Conservation (phyloP, 2,329 filamentous ascomycete species). For the Rhexocercosporidium sp. region DNA sequence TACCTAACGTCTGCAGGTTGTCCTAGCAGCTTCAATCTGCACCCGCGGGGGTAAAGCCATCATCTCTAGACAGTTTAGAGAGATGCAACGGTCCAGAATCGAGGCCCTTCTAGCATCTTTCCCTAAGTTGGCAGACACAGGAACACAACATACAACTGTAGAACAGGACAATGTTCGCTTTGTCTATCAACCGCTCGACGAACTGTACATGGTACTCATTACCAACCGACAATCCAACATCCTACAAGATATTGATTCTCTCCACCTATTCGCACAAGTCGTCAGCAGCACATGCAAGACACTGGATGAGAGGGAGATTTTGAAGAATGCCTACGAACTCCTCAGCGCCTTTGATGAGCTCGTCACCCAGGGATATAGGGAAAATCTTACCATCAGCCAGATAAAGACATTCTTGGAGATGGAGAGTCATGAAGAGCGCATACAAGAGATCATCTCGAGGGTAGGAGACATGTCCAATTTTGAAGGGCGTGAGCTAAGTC, state of each 20-base stretch:
- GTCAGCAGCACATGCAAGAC: conserved; percentile 96
- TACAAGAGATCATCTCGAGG: conserved; percentile 95
- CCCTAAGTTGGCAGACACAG: conserved; percentile 94
- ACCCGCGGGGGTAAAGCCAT: conserved; percentile 98
- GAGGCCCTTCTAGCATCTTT: conserved; percentile 97
- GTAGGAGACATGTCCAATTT: conserved; percentile 52
- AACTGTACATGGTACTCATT: conserved; percentile 99
- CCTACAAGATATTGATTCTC: conserved; percentile 96
- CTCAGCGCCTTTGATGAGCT: conserved; percentile 97
- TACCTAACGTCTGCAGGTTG: conserved; percentile 66
- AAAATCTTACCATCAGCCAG: conserved; percentile 94
- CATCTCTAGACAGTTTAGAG: conserved; percentile 95
- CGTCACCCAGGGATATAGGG: conserved; percentile 91
- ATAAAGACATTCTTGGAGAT: conserved; percentile 99
- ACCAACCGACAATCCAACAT: conserved; percentile 99
- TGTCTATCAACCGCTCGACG: conserved; percentile 97
- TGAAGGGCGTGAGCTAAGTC: conserved; percentile 34
- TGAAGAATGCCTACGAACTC: conserved; percentile 93
- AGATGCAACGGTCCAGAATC: conserved; percentile 95
- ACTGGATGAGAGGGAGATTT: conserved; percentile 92
- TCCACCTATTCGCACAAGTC: conserved; percentile 97
- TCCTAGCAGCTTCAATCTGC: conserved; percentile 98
- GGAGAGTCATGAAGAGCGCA: conserved; percentile 98
- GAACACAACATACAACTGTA: conserved; percentile 96
- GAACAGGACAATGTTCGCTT: conserved; percentile 99